Base-by-base conservation (phyloP, 352 stramenopile species). In the Globisporangium acanthophoron region DNA sequence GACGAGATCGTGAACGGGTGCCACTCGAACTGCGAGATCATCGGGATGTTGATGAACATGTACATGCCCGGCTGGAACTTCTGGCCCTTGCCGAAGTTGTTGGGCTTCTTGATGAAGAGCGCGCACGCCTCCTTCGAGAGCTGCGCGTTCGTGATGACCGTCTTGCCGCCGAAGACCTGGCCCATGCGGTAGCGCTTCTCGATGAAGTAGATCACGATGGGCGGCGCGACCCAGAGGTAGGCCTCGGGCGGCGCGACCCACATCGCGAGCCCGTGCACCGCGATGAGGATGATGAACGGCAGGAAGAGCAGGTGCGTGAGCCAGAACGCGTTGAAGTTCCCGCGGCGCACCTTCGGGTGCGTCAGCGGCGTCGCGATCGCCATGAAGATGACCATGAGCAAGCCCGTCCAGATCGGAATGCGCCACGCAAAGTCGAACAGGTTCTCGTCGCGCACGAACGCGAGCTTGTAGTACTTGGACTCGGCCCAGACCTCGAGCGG, bases 1-100 rank as follows among this genome's bases (percentile, higher is more conserved):
- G 83, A 95, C 31, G 87, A 95, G 56, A 97, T 88, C 12, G 85
- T 97, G 71, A 97, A 97, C 48, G 90, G 89, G 54, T 97, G 90
- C 88, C 88, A 97, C 71, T 97, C 80, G 35, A 79, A 78, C 44
- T 74, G 62, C 8, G 83, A 91, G 61, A 96, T 76, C 18, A 71
- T 50, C 1, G 87, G 85, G 15, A 96, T 70, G 50, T 95, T 90
- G 18, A 96, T 48, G 56, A 85, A 96, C 35, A 88, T 73, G 62
- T 96, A 96, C 80, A 90, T 88, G 4, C 80, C 78, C 3, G 80
- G 76, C 43, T 76, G 58, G 62, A 84, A 88, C 5, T 77, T 62
- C 41, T 78, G 72, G 7, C 61, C 55, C 48, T 78, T 84, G 43
- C 58, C 59, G 46, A 89, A 89, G 3, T 62, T 65, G 21, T 59